Conservation (phyloP, 2,329 filamentous ascomycete species). For the Colletotrichum melonis region DNA sequence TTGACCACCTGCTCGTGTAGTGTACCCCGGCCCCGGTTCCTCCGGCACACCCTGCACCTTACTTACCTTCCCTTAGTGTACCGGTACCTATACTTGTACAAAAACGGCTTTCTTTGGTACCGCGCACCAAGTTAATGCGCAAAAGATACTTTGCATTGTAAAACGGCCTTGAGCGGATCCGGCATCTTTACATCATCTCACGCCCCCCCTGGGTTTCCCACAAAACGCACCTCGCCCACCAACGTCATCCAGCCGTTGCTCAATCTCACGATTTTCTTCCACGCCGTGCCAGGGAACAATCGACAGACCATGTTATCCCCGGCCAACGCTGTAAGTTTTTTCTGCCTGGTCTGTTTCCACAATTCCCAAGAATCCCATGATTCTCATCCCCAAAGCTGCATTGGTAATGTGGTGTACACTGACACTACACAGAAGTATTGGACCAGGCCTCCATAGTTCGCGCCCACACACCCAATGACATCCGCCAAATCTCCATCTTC, state of each 20-base stretch:
- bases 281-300: constrained; percentile 1
- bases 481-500: constrained; percentile 7
- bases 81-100: neutral
- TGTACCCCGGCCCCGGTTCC: constrained; percentile 14
- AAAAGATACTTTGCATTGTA: neutral
- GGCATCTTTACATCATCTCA: constrained; percentile 30
- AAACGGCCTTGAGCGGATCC: neutral
- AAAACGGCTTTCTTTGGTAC: neutral
- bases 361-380: constrained; percentile 10
- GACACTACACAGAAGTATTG: neutral
- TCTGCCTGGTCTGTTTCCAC: constrained; percentile 3
- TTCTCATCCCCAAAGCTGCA: constrained; percentile 21
- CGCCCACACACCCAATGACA: neutral
- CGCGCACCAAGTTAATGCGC: neutral
- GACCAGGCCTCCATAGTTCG: neutral
- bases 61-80: neutral
- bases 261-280: neutral
- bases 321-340: neutral
- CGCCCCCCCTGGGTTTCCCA: neutral
- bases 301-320: neutral
- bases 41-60: constrained; percentile 2
- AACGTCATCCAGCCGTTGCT: constrained; percentile 26
- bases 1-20: neutral
- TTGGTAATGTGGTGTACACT: neutral
- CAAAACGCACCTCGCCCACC: constrained; percentile 8